Conservation (phyloP, 1,284 basidiomycete species). For the Erythrobasidium hasegawianum region DNA sequence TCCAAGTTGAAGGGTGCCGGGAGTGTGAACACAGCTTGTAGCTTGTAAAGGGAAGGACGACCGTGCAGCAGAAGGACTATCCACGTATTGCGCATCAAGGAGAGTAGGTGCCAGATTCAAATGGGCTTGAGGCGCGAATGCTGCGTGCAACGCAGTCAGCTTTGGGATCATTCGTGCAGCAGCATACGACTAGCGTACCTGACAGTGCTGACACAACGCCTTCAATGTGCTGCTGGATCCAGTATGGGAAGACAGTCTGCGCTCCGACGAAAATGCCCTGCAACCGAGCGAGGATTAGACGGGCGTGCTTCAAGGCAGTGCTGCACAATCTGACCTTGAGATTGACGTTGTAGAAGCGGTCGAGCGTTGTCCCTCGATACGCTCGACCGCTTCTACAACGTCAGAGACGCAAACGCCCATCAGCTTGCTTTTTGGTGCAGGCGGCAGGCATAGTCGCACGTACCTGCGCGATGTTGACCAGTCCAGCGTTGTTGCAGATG, state of each 20-base stretch:
- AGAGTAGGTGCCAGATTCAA: too few relatives aligned
- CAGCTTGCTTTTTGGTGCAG: background rate
- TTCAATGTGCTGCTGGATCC: slow-evolving; percentile 22
- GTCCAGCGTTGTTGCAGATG: slow-evolving; percentile 29
- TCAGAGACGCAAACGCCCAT: background rate
- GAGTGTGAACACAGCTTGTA: too few relatives aligned
- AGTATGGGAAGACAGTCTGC: slow-evolving; percentile 22
- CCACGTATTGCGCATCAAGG: too few relatives aligned
- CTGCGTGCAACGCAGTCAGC: background rate
- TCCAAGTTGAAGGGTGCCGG: too few relatives aligned
- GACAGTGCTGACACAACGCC: slow-evolving; percentile 28
- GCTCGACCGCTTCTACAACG: too few relatives aligned
- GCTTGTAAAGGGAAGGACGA: too few relatives aligned
- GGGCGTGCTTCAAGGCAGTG: too few relatives aligned
- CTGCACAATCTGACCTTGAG: slow-evolving; percentile 13
- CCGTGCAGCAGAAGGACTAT: too few relatives aligned
- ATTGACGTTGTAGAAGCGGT: slow-evolving; percentile 15
- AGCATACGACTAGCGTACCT: slow-evolving; percentile 5
- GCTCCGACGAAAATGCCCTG: slow-evolving; percentile 20
- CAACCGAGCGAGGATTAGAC: too few relatives aligned
- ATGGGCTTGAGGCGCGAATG: slow-evolving; percentile 20
- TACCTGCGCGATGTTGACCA: slow-evolving; percentile 13
- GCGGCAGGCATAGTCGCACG: too few relatives aligned
- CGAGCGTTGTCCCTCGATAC: too few relatives aligned
- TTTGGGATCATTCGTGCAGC: background rate